Base-by-base conservation (phyloP, 148 eudicot genomes). In the Dysphania ambrosioides region DNA sequence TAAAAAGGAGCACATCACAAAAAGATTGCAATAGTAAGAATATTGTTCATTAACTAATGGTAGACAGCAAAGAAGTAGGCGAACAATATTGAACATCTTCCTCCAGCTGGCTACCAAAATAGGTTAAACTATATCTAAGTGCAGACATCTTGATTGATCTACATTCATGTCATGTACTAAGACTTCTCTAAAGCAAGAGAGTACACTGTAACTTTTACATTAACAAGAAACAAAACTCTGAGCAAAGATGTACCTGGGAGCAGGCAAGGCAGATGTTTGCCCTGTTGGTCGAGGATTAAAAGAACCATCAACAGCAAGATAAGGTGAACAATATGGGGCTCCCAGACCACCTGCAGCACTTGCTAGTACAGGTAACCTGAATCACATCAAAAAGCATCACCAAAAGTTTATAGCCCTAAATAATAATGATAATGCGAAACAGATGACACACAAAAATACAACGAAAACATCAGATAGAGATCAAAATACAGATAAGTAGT, bases 291-390 rank as follows among this genome's bases (percentile, higher is more conserved):
- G 93, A 61, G 90, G 72, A 75, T 85, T 87, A 80, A 81, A 87
- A 66, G 90, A 79, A 75, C 91, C 93, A 79, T 91, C 95, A 83
- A 89, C 85, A 56, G 93, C 34, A 56, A 90, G 66, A 87, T 88
- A 92, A 27, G 97, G 98, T 66, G 92, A 74, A 79, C 88, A 85
- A 70, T 87, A 93, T n/a, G 88, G 35, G 63, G 91, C 85, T 42
- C 97, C 97, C 75, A 92, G 72, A 79, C 91, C 88, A 71, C 98
- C 98, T 59, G 96, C 92, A 77, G 97, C 85, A 77, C 97, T 89
- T 61, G 97, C 90, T 83, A 94, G 77, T 83, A 91, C 87, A 47
- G 97, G 95, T 29, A 91, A 79, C 98, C 98, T 94, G 82, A 61
- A 78, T 26, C n/a, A 73, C 65, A 71, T 70, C 36, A 77, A n/a